Evolutionary conservation across 192 early-diverging fungal species (phyloP), one percentile per base, ranked within the genome.

Genomic region (Coemansia sp.): DNA sequence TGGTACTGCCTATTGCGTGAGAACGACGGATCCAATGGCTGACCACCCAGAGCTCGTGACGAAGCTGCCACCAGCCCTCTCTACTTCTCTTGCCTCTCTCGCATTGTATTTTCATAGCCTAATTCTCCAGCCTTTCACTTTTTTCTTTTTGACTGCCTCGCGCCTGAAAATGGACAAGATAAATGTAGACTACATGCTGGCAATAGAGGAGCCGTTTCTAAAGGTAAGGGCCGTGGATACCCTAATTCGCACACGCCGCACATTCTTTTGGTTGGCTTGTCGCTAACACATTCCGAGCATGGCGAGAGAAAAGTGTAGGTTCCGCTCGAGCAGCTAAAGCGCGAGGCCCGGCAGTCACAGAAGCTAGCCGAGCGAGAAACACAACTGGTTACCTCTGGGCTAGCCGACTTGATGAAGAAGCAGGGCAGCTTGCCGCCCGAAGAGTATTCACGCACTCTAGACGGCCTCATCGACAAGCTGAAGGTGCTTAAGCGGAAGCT

Each of bases 181-280:
- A 62, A 89, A 88, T 56, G 83, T 84, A 61, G 89, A 92, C 45
- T 87, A 91, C n/a, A 84, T 96, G 65, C 82, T 99, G 52, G 89
- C 85, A 34, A 86, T 99, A 35, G 97, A 99, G 81, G 92, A 96
- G 74, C 89, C 95, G 1, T 91, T 99, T 61, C 84, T 99, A 50
- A 95, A 94, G 88, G 96, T 91, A 82, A 45, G 65, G 26, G 34
- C 33, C 65, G 57, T 35, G 31, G 18, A 20, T 53, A 28, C 6
- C 14, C 28, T 16, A n/a, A 2, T 53, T 58, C 5, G 47, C 23
- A 9, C 16, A 23, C 38, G 23, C 52, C 26, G 12, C 6, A 14
- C 13, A 53, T 28, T 13, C 20, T 53, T 31, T 20, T 38, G 7
- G 14, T 14, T 33, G 50, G 0, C 13, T 26, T 16, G 5, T 4